A percentile compares a stretch with the other conserved stretches of the same genome.
phyloP scores from a whole-genome alignment of 1,284 basidiomycete species.

The Pseudomicrostroma phylloplanum region DNA sequence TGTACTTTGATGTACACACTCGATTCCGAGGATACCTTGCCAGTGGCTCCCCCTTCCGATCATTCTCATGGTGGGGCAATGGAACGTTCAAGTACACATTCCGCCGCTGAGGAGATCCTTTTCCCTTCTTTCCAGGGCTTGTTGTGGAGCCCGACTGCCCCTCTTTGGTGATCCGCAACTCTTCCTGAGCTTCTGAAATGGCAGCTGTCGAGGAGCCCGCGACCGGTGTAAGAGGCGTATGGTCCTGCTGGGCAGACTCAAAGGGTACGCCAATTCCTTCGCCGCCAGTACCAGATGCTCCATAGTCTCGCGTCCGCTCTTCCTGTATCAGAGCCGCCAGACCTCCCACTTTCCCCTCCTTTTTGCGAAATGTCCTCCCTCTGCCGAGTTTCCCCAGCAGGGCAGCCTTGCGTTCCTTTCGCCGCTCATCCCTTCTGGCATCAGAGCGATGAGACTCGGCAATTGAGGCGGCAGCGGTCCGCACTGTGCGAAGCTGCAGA shows the following conservation, averaged over 20 bases:
- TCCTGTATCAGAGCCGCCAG: slow-evolving; percentile 10
- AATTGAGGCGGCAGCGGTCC: slow-evolving; percentile 45
- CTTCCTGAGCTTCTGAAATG: slow-evolving; percentile 12
- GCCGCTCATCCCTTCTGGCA: slow-evolving; percentile 30
- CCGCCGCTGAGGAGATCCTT: slow-evolving; percentile 18
- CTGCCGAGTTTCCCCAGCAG: slow-evolving; percentile 34
- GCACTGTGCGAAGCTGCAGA: slow-evolving; percentile 39
- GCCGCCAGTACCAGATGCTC: slow-evolving; percentile 20
- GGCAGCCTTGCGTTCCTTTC: slow-evolving; percentile 18
- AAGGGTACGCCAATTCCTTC: slow-evolving; percentile 28
- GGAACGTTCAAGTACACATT: slow-evolving; percentile 45
- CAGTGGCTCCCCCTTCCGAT: slow-evolving; percentile 68
- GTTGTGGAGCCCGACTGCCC: neutral
- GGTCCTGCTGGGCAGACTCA: slow-evolving; percentile 34
- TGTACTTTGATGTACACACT: slow-evolving; percentile 90
- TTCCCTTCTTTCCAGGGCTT: slow-evolving; percentile 4
- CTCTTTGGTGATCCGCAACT: slow-evolving; percentile 4
- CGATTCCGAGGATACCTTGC: slow-evolving; percentile 81
- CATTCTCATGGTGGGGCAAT: slow-evolving; percentile 62
- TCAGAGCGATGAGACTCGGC: slow-evolving; percentile 44
- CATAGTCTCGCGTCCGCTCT: slow-evolving; percentile 17
- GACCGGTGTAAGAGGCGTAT: slow-evolving; percentile 16
- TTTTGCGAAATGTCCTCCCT: slow-evolving; percentile 25
- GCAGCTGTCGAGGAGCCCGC: slow-evolving; percentile 22
- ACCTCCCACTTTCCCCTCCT: slow-evolving; percentile 13